A percentile compares a stretch with the other conserved stretches of the same genome.
Evolutionary conservation across 2,329 filamentous ascomycete genomes (phyloP).

Genomic region (Leptosphaerulina australis): DNA sequence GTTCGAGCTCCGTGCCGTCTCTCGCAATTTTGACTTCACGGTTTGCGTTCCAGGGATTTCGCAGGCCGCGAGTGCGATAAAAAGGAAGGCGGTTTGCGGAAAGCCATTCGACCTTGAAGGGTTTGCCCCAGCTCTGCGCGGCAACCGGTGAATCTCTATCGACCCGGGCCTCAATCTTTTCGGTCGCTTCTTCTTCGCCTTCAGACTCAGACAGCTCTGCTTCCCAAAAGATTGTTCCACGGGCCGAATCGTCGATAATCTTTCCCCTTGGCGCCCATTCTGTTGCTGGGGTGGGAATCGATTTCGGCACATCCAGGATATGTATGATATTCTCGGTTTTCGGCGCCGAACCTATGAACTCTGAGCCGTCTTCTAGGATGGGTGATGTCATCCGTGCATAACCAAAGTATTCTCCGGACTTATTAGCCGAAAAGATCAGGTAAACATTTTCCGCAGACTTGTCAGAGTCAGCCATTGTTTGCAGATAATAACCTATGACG

Average conservation of each 20-base stretch:
- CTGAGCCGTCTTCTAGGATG: slow-evolving; percentile 74
- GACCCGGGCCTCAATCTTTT: slow-evolving; percentile 37
- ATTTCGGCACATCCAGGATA: slow-evolving; percentile 73
- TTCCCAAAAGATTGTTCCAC: slow-evolving; percentile 98
- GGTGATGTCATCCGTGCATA: slow-evolving; percentile 88
- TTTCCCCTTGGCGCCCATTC: slow-evolving; percentile 78
- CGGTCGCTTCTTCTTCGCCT: slow-evolving; percentile 56
- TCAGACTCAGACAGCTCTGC: slow-evolving; percentile 67
- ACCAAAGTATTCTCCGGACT: slow-evolving; percentile 95
- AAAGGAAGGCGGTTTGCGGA: slow-evolving; percentile 85
- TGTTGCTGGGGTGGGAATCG: slow-evolving; percentile 79
- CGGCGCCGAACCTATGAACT: slow-evolving; percentile 59
- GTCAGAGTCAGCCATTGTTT: slow-evolving; percentile 22
- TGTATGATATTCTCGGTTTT: slow-evolving; percentile 62
- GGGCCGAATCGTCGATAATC: slow-evolving; percentile 89
- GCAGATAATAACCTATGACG: too few species aligned
- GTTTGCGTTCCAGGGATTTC: slow-evolving; percentile 95
- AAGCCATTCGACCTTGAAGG: slow-evolving; percentile 89
- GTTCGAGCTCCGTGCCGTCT: slow-evolving; percentile 92
- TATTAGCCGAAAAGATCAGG: slow-evolving; percentile 94
- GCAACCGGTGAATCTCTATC: slow-evolving; percentile 49
- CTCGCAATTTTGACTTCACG: slow-evolving; percentile 94
- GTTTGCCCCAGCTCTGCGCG: slow-evolving; percentile 80
- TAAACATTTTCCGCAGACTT: slow-evolving; percentile 84
- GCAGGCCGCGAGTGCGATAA: slow-evolving; percentile 81